Evolutionary conservation across 805 yeast genomes (phyloP), one percentile per base, ranked within the genome.

Genomic region (Spathaspora gorwiae): DNA sequence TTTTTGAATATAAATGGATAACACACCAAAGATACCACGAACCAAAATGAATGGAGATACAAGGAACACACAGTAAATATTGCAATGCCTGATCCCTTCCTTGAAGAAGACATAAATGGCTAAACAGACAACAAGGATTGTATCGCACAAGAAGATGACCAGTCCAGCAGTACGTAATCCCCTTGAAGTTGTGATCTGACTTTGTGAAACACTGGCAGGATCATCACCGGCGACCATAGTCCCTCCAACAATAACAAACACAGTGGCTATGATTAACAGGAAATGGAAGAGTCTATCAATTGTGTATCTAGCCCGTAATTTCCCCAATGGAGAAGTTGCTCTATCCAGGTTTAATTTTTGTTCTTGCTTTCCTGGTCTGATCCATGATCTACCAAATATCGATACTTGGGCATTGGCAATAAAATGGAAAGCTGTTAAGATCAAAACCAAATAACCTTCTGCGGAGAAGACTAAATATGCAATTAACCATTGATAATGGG

Each of bases 401-500:
- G 51, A 40, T 5, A 26, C 38, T 42, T 66, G 72, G 15, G 66
- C 65, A 27, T 54, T 53, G 39, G 57, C 54, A 5, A 66, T 46
- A 34, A 57, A 54, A 26, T 60, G 56, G 33, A 67, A 61, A 1
- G 62, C 35, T 5, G 62, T 49, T 36, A 65, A 51, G 13, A 68
- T 63, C 39, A 69, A 57, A 4, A 57, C 52, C 52, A 68, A 66
- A 39, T 68, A 67, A 6, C 74, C 73, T 48, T 68, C 72, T 12
- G 72, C 72, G 6, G 64, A 57, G 31, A 68, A 57, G 7, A 68
- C 66, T 46, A 69, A 54, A 49, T 68, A 69, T 2, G 71, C 72
- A 40, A 68, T 54, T 15, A 69, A 54, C 71, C 71, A 68, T 39
- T 63, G 55, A 47, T 49, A 59, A 37, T 62, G 57, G 5, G 40